Percentiles rank a stretch among this genome's conserved stretches.
phyloP scores from a whole-genome alignment of 352 stramenopile genomes.

The Globisporangium polare region DNA sequence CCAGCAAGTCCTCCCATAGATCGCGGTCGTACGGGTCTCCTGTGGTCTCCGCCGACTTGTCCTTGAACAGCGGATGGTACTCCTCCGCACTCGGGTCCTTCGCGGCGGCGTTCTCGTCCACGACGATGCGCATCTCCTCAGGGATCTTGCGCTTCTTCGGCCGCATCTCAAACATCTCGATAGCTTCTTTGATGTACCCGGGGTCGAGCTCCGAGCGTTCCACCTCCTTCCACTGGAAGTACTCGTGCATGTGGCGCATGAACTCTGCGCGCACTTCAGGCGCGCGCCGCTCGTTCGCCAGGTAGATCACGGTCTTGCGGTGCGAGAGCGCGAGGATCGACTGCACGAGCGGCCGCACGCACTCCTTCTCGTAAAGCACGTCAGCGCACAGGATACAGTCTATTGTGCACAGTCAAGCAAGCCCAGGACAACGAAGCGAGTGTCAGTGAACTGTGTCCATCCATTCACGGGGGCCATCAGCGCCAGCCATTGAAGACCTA shows the following conservation, averaged over 20 bases:
- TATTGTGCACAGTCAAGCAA: neutral
- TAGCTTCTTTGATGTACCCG: conserved; percentile 66
- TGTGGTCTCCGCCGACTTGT: conserved; percentile 4
- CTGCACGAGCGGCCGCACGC: conserved; percentile 71
- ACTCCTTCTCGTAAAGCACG: conserved; percentile 79
- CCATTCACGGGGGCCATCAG: neutral
- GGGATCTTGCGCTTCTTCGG: conserved; percentile 77
- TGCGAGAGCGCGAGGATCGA: conserved; percentile 73
- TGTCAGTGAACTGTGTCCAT: neutral
- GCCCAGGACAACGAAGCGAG: neutral
- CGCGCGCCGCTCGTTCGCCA: conserved; percentile 72
- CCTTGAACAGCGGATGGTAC: conserved; percentile 42
- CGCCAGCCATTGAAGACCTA: conserved; percentile 1
- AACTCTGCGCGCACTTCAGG: conserved; percentile 65
- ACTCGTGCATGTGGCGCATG: conserved; percentile 51
- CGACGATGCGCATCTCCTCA: conserved; percentile 58
- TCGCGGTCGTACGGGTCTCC: conserved; percentile 61
- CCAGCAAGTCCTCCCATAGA: conserved; percentile 64
- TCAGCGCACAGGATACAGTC: conserved; percentile 81
- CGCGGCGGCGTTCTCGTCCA: conserved; percentile 12
- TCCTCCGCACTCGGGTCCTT: conserved; percentile 26
- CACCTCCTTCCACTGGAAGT: conserved; percentile 76
- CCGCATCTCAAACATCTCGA: conserved; percentile 77
- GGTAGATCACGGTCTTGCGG: conserved; percentile 72
- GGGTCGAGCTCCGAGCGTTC: conserved; percentile 50